A percentile compares a stretch with the other conserved stretches of the same genome.
Evolutionary conservation across 768 basidiomycete species (phyloP).

Genomic region (Floccularia luteovirens): DNA sequence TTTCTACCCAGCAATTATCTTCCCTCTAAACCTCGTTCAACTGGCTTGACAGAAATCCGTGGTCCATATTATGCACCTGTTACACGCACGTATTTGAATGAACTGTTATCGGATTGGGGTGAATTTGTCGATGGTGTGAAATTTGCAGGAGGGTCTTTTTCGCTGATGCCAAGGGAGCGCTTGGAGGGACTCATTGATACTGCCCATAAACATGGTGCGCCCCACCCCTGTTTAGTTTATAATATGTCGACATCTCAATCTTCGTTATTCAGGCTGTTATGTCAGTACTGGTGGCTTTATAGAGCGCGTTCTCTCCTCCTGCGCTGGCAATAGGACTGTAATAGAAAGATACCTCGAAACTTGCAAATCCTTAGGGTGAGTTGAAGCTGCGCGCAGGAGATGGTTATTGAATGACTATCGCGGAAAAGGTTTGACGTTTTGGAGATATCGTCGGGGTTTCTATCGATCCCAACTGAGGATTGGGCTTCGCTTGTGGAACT

Average conservation of each 20-base stretch:
- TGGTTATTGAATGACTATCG: not conserved
- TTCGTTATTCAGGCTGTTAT: slow-evolving; percentile 12
- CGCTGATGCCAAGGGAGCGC: slow-evolving; percentile 30
- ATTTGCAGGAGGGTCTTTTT: slow-evolving; percentile 35
- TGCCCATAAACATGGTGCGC: slow-evolving; percentile 25
- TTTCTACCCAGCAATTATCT: slow-evolving; percentile 23
- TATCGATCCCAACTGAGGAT: slow-evolving; percentile 36
- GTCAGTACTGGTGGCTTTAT: slow-evolving; percentile 37
- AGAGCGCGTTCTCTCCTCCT: slow-evolving; percentile 26
- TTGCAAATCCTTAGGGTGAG: slow-evolving; percentile 28
- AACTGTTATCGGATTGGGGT: slow-evolving; percentile 31
- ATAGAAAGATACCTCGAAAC: slow-evolving; percentile 26
- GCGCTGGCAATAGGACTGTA: slow-evolving; percentile 20
- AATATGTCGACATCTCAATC: not conserved
- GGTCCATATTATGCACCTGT: slow-evolving; percentile 37
- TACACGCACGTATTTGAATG: slow-evolving; percentile 30
- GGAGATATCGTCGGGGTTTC: slow-evolving; percentile 35
- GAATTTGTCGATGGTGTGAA: slow-evolving; percentile 37
- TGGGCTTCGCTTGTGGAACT: slow-evolving; percentile 32
- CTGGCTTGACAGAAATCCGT: slow-evolving; percentile 35
- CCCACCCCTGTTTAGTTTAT: slow-evolving; percentile 5
- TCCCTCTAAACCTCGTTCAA: slow-evolving; percentile 23
- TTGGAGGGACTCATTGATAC: slow-evolving; percentile 28
- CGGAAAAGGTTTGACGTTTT: slow-evolving; percentile 31
- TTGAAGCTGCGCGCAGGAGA: not conserved